Evolutionary conservation across 176 grass and related monocot genomes (phyloP).

Genomic region (Carex scoparia): DNA sequence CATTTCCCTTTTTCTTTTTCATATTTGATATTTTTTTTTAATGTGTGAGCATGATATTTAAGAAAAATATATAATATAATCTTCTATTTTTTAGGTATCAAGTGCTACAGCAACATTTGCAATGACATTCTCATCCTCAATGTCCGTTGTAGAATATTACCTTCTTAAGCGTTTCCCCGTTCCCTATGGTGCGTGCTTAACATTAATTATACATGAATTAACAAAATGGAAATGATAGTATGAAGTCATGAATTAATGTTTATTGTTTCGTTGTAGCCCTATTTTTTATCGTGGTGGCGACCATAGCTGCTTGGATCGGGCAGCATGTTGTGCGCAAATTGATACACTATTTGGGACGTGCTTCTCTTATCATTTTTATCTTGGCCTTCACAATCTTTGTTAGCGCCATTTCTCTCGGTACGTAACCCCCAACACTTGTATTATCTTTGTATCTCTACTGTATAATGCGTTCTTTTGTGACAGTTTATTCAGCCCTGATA

Average conservation of each 20-base stretch:
- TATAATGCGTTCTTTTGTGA: neutral
- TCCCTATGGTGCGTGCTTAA: constrained; percentile 48
- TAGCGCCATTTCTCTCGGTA: constrained; percentile 86
- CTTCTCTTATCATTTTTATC: constrained; percentile 94
- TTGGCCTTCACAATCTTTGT: constrained; percentile 76
- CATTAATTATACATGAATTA: neutral
- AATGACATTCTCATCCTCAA: constrained; percentile 95
- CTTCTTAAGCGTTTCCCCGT: constrained; percentile 83
- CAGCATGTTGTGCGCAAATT: constrained; percentile 69
- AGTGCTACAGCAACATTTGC: constrained; percentile 94
- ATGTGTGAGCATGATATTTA: neutral
- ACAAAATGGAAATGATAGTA: neutral
- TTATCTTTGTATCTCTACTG: neutral
- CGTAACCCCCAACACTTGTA: neutral
- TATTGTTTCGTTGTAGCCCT: constrained; percentile 36
- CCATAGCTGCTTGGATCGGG: constrained; percentile 64
- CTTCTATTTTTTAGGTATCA: constrained; percentile 55
- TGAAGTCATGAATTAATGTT: neutral
- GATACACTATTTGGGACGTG: constrained; percentile 63
- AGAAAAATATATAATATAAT: neutral
- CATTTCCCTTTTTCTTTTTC: neutral
- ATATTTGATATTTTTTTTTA: neutral
- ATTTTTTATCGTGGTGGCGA: constrained; percentile 51
- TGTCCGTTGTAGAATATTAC: constrained; percentile 91
- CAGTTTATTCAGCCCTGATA: neutral